These are phyloP conservation scores for Fraxinus pennsylvanica DNA, from an alignment of 257 asterid genomes.

Conservation along the genomic window DNA sequence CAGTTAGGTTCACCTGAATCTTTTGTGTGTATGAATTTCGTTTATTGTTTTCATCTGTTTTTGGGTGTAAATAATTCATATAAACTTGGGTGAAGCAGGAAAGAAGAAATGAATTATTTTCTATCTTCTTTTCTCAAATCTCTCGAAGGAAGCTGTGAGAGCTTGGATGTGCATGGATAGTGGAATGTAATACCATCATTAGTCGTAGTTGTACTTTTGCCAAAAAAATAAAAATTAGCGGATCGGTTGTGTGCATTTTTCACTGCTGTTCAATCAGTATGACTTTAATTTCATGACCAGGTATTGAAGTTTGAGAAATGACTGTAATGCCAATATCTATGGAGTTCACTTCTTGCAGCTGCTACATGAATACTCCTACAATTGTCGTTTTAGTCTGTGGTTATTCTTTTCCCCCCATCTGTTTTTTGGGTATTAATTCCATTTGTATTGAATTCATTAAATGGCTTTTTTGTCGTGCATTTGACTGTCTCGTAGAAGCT, in stretches of 20 bases:
- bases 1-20: neutral
- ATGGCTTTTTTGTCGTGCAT: neutral
- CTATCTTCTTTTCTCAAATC: neutral
- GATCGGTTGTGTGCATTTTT: neutral
- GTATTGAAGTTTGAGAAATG: conserved; percentile 7
- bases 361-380: neutral
- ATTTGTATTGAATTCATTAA: neutral
- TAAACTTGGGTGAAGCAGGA: neutral
- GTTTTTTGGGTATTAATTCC: neutral
- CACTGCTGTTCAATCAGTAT: conserved; percentile 1
- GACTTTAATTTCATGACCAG: neutral
- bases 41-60: neutral
- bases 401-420: neutral
- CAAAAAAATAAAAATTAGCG: neutral
- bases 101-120: neutral
- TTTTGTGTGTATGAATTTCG: neutral
- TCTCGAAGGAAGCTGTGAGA: neutral
- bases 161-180: neutral
- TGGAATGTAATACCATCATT: neutral
- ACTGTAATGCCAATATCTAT: conserved; percentile 12
- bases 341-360: neutral
- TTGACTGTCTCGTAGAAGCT: conserved; percentile 12
- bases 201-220: neutral
- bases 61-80: neutral
- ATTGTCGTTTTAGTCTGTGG: conserved; percentile 1